Percentiles rank a stretch among this genome's conserved stretches.
Evolutionary conservation across 805 yeast species (phyloP).

Genomic region (Pichia paraexigua): DNA sequence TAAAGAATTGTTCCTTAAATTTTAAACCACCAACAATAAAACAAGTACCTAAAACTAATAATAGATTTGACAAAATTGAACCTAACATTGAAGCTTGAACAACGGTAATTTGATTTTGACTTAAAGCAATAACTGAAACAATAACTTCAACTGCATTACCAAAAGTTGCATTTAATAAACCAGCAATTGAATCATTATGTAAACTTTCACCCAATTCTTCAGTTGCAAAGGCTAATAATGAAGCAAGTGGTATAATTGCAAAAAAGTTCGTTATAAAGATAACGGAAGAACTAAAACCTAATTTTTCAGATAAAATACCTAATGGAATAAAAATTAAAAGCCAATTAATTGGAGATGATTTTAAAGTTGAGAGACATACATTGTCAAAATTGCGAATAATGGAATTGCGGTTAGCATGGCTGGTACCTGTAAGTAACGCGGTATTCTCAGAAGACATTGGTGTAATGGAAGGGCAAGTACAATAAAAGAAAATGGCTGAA

Average conservation of each 20-base stretch:
- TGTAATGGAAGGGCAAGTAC: not conserved
- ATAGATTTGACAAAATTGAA: constrained; percentile 77
- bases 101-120: constrained; percentile 79
- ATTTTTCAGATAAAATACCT: constrained; percentile 66
- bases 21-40: constrained; percentile 89
- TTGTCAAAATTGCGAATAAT: not conserved
- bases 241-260: constrained; percentile 90
- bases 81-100: constrained; percentile 98
- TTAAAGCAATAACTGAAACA: constrained; percentile 84
- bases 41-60: constrained; percentile 92
- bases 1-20: constrained; percentile 78
- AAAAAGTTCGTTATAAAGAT: constrained; percentile 72
- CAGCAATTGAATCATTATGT: constrained; percentile 83
- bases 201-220: constrained; percentile 84
- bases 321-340: constrained; percentile 80
- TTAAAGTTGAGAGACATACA: constrained; percentile 10
- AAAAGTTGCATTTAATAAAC: constrained; percentile 90
- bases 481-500: too few species aligned
- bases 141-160: constrained; percentile 97
- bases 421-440: not conserved
- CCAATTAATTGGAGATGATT: constrained; percentile 54
- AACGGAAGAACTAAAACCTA: constrained; percentile 44
- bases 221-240: constrained; percentile 83
- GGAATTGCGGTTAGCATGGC: not conserved
- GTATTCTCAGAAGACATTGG: constrained; percentile 1